Conservation (phyloP, 495 filamentous ascomycete species). For the Cairneyella variabilis region DNA sequence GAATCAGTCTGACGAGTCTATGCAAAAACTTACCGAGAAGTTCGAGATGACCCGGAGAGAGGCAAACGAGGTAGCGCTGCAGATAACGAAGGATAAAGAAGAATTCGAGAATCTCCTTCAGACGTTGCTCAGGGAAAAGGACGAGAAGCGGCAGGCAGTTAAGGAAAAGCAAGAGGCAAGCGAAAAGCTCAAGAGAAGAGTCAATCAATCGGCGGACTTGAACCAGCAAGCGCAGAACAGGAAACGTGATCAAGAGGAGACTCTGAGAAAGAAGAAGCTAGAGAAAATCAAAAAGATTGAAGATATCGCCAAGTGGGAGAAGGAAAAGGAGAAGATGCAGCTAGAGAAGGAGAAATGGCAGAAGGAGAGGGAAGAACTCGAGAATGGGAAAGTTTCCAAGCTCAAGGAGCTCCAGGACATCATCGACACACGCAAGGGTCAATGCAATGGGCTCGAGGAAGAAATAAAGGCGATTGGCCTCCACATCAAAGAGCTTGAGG, state of each 20-base stretch:
- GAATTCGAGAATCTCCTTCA: slow-evolving; percentile 64
- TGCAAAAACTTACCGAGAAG: slow-evolving; percentile 59
- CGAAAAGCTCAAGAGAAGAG: slow-evolving; percentile 76
- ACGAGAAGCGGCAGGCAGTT: slow-evolving; percentile 66
- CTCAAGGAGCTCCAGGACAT: slow-evolving; percentile 18
- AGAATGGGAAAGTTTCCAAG: slow-evolving; percentile 33
- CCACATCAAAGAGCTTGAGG: slow-evolving; percentile 49
- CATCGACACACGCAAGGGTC: slow-evolving; percentile 16
- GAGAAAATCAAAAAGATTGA: slow-evolving; percentile 55
- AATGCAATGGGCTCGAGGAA: slow-evolving; percentile 30
- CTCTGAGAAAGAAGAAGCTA: slow-evolving; percentile 67
- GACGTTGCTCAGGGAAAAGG: slow-evolving; percentile 60
- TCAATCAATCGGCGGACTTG: slow-evolving; percentile 71
- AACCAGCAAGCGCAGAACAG: slow-evolving; percentile 81
- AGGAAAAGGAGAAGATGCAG: slow-evolving; percentile 46
- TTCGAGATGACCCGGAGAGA: slow-evolving; percentile 70
- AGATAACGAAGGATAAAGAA: slow-evolving; percentile 63
- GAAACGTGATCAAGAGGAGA: slow-evolving; percentile 76
- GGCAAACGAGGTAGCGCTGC: slow-evolving; percentile 52
- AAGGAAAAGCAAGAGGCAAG: slow-evolving; percentile 84
- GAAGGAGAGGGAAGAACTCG: slow-evolving; percentile 38
- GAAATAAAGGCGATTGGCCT: slow-evolving; percentile 35
- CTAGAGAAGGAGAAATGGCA: slow-evolving; percentile 37
- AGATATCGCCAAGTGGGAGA: slow-evolving; percentile 53
- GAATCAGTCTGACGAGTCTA: slow-evolving; percentile 21